These are phyloP conservation scores for Elasticomyces elasticus DNA, from an alignment of 495 filamentous ascomycete species.

Conservation along the genomic window DNA sequence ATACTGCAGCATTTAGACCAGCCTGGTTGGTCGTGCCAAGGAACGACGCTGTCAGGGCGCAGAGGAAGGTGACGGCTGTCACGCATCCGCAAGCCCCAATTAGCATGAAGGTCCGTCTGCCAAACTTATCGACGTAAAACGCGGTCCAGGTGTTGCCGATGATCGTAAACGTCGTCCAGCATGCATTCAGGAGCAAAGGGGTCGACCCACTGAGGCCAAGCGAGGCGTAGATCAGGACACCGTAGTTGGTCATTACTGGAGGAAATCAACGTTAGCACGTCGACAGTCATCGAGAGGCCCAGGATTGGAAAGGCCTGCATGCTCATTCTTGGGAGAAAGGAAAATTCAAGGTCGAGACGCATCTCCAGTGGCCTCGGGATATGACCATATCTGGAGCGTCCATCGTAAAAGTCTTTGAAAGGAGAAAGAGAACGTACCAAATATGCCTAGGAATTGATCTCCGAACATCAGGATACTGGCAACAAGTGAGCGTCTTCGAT, in stretches of 20 bases:
- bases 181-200: slow-evolving; percentile 40
- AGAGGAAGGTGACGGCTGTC: slow-evolving; percentile 34
- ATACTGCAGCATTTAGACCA: slow-evolving; percentile 37
- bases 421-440: too few species aligned
- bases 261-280: too few species aligned
- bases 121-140: slow-evolving; percentile 39
- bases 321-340: too few species aligned
- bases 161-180: slow-evolving; percentile 40
- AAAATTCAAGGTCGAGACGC: too few species aligned
- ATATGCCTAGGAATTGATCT: slow-evolving; percentile 33
- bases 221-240: slow-evolving; percentile 40
- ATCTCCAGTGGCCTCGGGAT: too few species aligned
- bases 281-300: too few species aligned
- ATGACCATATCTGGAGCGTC: too few species aligned
- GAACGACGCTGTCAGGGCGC: slow-evolving; percentile 37
- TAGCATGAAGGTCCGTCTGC: slow-evolving; percentile 38
- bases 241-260: slow-evolving; percentile 41
- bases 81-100: slow-evolving; percentile 35
- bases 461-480: slow-evolving; percentile 21
- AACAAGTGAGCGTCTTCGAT: slow-evolving; percentile 34
- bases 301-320: too few species aligned
- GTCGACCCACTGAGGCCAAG: slow-evolving; percentile 38
- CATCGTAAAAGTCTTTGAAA: too few species aligned
- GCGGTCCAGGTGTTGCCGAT: slow-evolving; percentile 41
- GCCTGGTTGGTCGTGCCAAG: slow-evolving; percentile 38